Evolutionary conservation across 2,329 filamentous ascomycete genomes (phyloP).

Genomic region (Xylaria polymorpha): DNA sequence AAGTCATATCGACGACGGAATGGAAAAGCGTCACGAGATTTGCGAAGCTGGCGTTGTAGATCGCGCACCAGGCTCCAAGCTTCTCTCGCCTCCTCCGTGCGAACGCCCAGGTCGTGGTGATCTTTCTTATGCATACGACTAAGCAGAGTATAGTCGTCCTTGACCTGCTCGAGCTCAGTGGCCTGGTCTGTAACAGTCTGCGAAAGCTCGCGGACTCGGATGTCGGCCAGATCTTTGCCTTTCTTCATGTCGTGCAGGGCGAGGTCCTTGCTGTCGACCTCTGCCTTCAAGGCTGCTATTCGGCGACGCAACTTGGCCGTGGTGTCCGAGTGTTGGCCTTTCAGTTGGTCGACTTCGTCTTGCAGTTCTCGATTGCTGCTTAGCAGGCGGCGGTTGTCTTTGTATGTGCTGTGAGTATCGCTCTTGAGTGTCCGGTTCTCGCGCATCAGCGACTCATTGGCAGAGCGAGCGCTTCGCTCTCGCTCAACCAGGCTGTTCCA

Average conservation of each 20-base stretch:
- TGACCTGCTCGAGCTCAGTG: slow-evolving; percentile 16
- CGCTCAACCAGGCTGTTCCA: slow-evolving; percentile 42
- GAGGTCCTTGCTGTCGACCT: slow-evolving; percentile 38
- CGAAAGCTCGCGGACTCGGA: slow-evolving; percentile 39
- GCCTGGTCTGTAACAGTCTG: slow-evolving; percentile 32
- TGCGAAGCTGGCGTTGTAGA: slow-evolving; percentile 32
- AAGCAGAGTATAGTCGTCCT: slow-evolving; percentile 19
- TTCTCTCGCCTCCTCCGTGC: slow-evolving; percentile 27
- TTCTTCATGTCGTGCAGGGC: slow-evolving; percentile 35
- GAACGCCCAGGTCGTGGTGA: slow-evolving; percentile 26
- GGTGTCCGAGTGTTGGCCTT: slow-evolving; percentile 31
- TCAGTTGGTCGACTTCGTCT: slow-evolving; percentile 36
- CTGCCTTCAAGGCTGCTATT: slow-evolving; percentile 38
- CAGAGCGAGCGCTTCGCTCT: slow-evolving; percentile 35
- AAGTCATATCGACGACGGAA: slow-evolving; percentile 35
- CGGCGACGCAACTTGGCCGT: slow-evolving; percentile 38
- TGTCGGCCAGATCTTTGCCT: slow-evolving; percentile 34
- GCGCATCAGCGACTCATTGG: slow-evolving; percentile 35
- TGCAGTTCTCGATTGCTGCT: slow-evolving; percentile 35
- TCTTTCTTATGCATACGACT: slow-evolving; percentile 29
- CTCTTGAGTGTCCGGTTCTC: slow-evolving; percentile 44
- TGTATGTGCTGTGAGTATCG: slow-evolving; percentile 33
- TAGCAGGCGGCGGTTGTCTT: slow-evolving; percentile 39
- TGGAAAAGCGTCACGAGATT: slow-evolving; percentile 26
- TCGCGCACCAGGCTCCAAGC: slow-evolving; percentile 38